Base-by-base conservation (phyloP, 2,329 filamentous ascomycete genomes). In the Diaporthe australafricana region DNA sequence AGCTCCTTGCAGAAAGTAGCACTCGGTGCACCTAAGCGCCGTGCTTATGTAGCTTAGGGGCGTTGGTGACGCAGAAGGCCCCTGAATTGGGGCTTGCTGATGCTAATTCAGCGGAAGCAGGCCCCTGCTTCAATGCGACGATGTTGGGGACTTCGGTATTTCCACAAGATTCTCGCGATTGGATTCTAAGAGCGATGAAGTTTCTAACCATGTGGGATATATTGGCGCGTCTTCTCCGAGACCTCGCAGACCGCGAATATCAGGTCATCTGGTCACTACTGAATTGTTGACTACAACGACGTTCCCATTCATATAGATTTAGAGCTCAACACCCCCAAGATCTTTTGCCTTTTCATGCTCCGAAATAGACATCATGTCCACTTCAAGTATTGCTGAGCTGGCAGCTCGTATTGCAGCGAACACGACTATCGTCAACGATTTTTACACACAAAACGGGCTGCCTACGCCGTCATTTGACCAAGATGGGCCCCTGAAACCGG, bases 331-430 rank as follows among this genome's bases (percentile, higher is more conserved):
- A 55, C 27, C 17, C 22, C 22, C 35, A 25, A 60, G 22, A 40
- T 40, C 38, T 17, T 16, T 22, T 32, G 3, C 47, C 12, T 48
- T 48, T 12, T 22, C 22, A n/a, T 48, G n/a, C n/a, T 5, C n/a
- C 3, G 9, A 3, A 20, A 22, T 45, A 47, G 22, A 22, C 56
- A 62, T 47, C 38, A 70, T 70, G 67, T 38, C 55, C 20, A 62
- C 22, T 25, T 62, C 55, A 38, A 45, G 40, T 25, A 70, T 70
- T 38, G 22, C 45, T 14, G 55, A 70, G 42, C 35, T 70, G 45
- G 67, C 55, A 35, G 35, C 53, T n/a, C 67, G 67, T 35, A 70
- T 70, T 40, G 40, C 67, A 27, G 32, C 30, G 14, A 70, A 62
- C 17, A 70, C 67, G 17, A 22, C 42, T 17, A 53, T 65, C 27